phyloP scores from a whole-genome alignment of 768 basidiomycete species.

The Roridomyces roridus region DNA sequence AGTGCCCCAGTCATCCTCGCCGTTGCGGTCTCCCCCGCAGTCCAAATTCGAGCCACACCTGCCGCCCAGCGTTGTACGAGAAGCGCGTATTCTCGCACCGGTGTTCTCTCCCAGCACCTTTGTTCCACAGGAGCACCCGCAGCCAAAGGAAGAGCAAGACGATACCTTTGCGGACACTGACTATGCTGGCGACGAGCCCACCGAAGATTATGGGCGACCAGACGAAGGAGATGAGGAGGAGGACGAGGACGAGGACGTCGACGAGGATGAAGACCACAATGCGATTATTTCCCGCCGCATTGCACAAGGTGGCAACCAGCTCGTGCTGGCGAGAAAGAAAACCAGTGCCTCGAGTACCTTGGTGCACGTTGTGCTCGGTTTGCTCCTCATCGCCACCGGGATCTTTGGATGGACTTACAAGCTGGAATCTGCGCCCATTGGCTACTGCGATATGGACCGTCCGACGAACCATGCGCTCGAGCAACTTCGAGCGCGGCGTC shows the following conservation, averaged over 20 bases:
- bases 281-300: slow-evolving; percentile 43
- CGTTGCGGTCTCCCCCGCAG: slow-evolving; percentile 55
- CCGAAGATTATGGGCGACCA: slow-evolving; percentile 14
- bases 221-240: slow-evolving; percentile 17
- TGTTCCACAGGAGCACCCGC: slow-evolving; percentile 19
- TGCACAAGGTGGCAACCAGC: slow-evolving; percentile 37
- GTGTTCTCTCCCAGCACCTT: slow-evolving; percentile 23
- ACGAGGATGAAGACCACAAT: slow-evolving; percentile 29
- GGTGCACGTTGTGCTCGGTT: slow-evolving; percentile 48
- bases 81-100: slow-evolving; percentile 30
- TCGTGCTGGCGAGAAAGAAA: slow-evolving; percentile 15
- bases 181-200: slow-evolving; percentile 16
- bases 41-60: slow-evolving; percentile 63
- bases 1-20: slow-evolving; percentile 49
- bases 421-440: slow-evolving; percentile 69
- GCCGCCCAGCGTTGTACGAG: slow-evolving; percentile 40
- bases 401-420: slow-evolving; percentile 60
- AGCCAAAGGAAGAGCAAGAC: slow-evolving; percentile 33
- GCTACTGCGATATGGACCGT: slow-evolving; percentile 75
- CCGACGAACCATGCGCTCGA: slow-evolving; percentile 65
- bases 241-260: slow-evolving; percentile 25
- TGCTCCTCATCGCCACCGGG: slow-evolving; percentile 40
- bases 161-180: slow-evolving; percentile 29
- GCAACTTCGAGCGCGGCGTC: slow-evolving; percentile 47
- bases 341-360: slow-evolving; percentile 34